Evolutionary conservation across 305 asterid species (phyloP).

Genomic region (Striga hermonthica): DNA sequence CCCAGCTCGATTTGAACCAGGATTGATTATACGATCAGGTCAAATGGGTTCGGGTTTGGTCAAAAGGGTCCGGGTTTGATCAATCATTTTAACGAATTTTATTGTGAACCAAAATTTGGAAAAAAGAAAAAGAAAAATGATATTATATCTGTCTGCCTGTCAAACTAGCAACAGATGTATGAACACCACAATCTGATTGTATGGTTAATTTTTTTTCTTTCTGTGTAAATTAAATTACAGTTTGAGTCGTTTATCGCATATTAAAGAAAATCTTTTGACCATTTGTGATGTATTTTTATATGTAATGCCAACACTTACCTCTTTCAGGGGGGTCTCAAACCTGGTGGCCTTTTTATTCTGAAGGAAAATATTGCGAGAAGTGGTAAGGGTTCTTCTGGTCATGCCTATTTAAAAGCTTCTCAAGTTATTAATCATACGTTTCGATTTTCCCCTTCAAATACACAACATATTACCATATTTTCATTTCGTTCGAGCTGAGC

Average conservation of each 20-base stretch:
- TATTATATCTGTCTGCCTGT: background rate
- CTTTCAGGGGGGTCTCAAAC: conserved; percentile 75
- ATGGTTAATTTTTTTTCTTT: no score
- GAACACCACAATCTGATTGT: background rate
- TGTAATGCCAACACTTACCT: conserved; percentile 19
- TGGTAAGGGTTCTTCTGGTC: conserved; percentile 50
- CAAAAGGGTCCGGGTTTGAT: no score
- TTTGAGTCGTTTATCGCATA: no score
- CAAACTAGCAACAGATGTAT: background rate
- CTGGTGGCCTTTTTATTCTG: conserved; percentile 77
- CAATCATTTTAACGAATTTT: background rate
- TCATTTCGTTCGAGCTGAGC: background rate
- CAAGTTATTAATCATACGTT: background rate
- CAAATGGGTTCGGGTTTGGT: no score
- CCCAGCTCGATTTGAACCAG: no score
- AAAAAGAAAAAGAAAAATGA: background rate
- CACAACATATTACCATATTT: background rate
- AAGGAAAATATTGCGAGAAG: conserved; percentile 85
- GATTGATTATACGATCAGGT: no score
- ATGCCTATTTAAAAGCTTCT: conserved; percentile 11
- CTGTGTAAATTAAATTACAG: no score
- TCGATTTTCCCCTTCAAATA: background rate
- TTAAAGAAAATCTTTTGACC: background rate
- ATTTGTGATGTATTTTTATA: background rate
- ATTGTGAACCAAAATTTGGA: background rate